Percentiles rank a stretch among this genome's conserved stretches.
These are phyloP conservation scores for Curvularia hawaiiensis DNA, from an alignment of 2,329 filamentous ascomycete genomes.

Conservation along the genomic window DNA sequence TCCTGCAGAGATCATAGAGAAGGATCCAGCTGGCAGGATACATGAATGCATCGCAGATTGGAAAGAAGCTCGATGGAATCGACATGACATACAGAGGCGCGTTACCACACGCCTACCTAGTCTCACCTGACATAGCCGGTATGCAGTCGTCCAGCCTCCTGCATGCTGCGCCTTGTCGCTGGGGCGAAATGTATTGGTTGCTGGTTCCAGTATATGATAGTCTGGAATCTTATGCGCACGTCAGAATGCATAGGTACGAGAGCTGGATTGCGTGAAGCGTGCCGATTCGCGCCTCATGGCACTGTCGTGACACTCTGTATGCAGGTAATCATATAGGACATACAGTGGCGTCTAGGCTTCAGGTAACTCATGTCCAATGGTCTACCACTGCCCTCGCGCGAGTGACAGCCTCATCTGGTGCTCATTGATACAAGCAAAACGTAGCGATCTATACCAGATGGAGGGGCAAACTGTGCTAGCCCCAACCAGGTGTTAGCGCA, in stretches of 20 bases:
- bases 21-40: constrained; percentile 45
- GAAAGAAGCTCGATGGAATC: background rate
- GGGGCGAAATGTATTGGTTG: constrained; percentile 13
- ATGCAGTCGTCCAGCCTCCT: background rate
- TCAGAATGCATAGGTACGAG: constrained; percentile 10
- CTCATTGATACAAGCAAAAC: background rate
- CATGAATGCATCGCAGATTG: background rate
- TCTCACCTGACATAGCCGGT: constrained; percentile 9
- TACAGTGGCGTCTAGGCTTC: background rate
- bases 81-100: background rate
- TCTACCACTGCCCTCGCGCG: background rate
- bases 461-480: background rate
- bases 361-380: background rate
- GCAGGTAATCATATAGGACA: background rate
- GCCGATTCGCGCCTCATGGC: constrained; percentile 9
- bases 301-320: constrained; percentile 15
- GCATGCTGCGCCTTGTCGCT: constrained; percentile 4
- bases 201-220: constrained; percentile 3
- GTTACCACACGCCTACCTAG: background rate
- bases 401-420: background rate
- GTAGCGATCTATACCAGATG: background rate
- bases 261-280: constrained; percentile 5
- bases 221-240: constrained; percentile 10
- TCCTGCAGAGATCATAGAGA: constrained; percentile 51
- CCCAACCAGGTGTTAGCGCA: constrained; percentile 13